Base-by-base conservation (phyloP, 805 yeast species). In the Candida alai region DNA sequence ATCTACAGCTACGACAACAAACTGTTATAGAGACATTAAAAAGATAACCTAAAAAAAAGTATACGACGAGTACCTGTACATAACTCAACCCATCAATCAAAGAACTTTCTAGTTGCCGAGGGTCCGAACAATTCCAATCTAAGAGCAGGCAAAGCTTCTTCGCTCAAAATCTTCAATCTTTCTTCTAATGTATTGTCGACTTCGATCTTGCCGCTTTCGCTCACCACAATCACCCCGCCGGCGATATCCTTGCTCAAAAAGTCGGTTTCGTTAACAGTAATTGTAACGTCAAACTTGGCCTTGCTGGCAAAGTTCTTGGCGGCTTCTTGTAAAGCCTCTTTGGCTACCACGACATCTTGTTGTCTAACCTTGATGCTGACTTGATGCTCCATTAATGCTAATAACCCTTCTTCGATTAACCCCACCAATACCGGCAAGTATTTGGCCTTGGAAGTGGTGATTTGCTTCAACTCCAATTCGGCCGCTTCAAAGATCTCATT, bases 151-250 rank as follows among this genome's bases (percentile, higher is more conserved):
- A 93, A 76, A 6, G 96, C 84, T 52, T 79, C 85, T 57, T 84
- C 84, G 24, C 84, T 74, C 51, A 93, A 73, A 42, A 93, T 65
- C 51, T 80, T 75, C 54, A 93, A 77, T 67, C 99, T 85, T 70
- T 89, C 97, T 53, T 88, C 96, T 52, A 93, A 74, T 30, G 98
- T 89, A 70, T 93, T 93, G 65, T 85, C 73, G 37, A 93, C 86
- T 49, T 83, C 89, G 47, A 93, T 88, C 65, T 84, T 86, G 35
- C 94, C 95, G 27, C 74, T 59, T 23, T 74, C 74, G 55, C 84
- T 84, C 36, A 74, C 59, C 30, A 86, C 71, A 30, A 87, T 61
- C 24, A 80, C 86, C 56, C 99, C 99, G 44, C 99, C 99, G 24
- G 90, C 79, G 43, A 68, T 54, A 32, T 78, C 80, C 28, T 77